Conservation (phyloP, 176 grass and related monocot species). For the Carex littledalei region DNA sequence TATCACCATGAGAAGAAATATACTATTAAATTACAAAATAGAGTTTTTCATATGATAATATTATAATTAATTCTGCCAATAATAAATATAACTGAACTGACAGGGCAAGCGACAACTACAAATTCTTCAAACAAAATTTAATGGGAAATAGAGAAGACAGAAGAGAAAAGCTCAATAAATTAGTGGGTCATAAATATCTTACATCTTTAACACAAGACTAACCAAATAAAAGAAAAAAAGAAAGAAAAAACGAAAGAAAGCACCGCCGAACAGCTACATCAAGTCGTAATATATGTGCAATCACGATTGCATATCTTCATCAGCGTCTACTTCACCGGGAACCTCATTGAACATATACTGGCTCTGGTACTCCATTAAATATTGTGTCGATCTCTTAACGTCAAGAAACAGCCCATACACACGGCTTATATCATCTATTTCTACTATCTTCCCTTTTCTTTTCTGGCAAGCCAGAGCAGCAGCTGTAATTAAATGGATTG, state of each 20-base stretch:
- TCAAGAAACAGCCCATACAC: slow-evolving; percentile 89
- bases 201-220: not conserved
- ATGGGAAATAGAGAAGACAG: not conserved
- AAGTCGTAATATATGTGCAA: not conserved
- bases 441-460: slow-evolving; percentile 70
- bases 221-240: not conserved
- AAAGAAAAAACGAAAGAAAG: not conserved
- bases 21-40: not conserved
- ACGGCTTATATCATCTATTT: slow-evolving; percentile 87
- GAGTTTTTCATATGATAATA: not conserved
- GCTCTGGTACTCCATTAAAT: slow-evolving; percentile 85
- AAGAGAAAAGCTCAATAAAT: slow-evolving; percentile 5
- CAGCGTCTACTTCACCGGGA: slow-evolving; percentile 38
- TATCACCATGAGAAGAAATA: not conserved
- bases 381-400: slow-evolving; percentile 83
- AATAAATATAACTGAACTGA: not conserved
- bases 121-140: not conserved
- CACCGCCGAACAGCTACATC: not conserved
- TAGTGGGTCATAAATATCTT: slow-evolving; percentile 11
- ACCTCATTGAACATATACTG: slow-evolving; percentile 92
- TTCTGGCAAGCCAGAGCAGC: slow-evolving; percentile 75
- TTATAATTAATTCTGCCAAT: not conserved
- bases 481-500: slow-evolving; percentile 73
- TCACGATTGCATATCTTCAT: slow-evolving; percentile 52
- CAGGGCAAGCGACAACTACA: not conserved